Base-by-base conservation (phyloP, 2,329 filamentous ascomycete genomes). In the Thielaviopsis musarum region DNA sequence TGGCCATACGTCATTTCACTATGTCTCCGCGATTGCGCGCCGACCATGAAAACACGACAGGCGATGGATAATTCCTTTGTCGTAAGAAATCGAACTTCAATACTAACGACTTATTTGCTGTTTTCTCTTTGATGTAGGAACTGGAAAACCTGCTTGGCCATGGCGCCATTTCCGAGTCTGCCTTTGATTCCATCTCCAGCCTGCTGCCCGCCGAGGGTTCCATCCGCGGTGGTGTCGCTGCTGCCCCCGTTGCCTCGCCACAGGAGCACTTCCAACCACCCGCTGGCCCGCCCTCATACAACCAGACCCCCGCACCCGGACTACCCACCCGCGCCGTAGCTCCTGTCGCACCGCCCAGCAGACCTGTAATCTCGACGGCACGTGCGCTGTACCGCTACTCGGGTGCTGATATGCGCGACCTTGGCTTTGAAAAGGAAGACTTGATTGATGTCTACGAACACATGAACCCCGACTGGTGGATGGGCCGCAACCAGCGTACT, bases 401-500 rank as follows among this genome's bases (percentile, higher is more conserved):
- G 38, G 87, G 85, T 9, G 70, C 85, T 49, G 91, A 95, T 69
- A 79, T 83, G 3, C 88, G 89, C 62, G 91, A 97, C 69, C 77
- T 95, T 63, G 82, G 81, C 2, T 82, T 97, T 62, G 82, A 88
- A 68, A 83, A 85, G 63, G 85, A 91, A 68, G 91, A 97, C 73
- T 77, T 78, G 64, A 77, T 97, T 65, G 79, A 82, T 61, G 87
- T 97, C 22, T 81, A 83, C 64, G 88, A 95, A 73, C 91, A 95
- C 75, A 93, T 95, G 85, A 97, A 97, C 72, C 82, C 84, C 63
- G 91, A 97, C 72, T 97, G 91, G 91, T 96, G 90, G 89, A 85
- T 89, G 77, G 91, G 91, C 65, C 82, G 81, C 66, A 95, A 95
- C 72, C 76, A 85, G 67, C 83, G 89, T 58, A 95, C 90, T 9